A percentile compares a stretch with the other conserved stretches of the same genome.
phyloP scores from a whole-genome alignment of 2,329 filamentous ascomycete species.

The Neonectria coccinea region DNA sequence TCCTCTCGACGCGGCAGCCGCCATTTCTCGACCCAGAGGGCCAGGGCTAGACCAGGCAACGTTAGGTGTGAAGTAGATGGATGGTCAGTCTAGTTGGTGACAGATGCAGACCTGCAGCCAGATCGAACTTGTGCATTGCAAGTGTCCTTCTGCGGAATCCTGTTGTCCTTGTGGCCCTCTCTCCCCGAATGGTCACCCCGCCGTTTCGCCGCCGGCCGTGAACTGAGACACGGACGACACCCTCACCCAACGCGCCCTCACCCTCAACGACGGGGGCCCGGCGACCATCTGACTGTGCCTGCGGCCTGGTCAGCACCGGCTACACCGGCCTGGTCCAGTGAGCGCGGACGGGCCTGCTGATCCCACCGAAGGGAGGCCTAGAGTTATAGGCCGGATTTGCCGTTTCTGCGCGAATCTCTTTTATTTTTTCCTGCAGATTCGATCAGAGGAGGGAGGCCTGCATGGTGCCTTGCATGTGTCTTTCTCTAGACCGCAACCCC shows the following conservation, averaged over 20 bases:
- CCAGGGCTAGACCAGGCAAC: too few species aligned
- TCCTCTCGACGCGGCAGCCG: slow-evolving; percentile 21
- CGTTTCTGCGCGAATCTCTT: slow-evolving; percentile 37
- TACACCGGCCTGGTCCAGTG: slow-evolving; percentile 28
- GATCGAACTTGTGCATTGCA: slow-evolving; percentile 22
- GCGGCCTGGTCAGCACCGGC: slow-evolving; percentile 37
- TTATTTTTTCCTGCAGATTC: slow-evolving; percentile 43
- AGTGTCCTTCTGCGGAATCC: not conserved
- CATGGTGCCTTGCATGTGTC: slow-evolving; percentile 46
- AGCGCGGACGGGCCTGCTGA: slow-evolving; percentile 43
- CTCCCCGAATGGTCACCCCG: too few species aligned
- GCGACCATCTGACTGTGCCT: slow-evolving; percentile 48
- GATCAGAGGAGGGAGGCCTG: slow-evolving; percentile 42
- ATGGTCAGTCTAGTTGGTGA: too few species aligned
- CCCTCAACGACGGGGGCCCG: slow-evolving; percentile 15
- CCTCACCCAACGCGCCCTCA: slow-evolving; percentile 27
- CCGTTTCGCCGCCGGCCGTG: slow-evolving; percentile 6
- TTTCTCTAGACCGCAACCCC: slow-evolving; percentile 30
- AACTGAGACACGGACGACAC: slow-evolving; percentile 48
- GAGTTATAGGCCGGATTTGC: slow-evolving; percentile 49
- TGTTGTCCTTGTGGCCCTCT: not conserved
- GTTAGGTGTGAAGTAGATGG: too few species aligned
- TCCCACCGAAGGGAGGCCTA: slow-evolving; percentile 29
- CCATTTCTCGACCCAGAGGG: not conserved
- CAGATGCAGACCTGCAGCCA: not conserved